A percentile compares a stretch with the other conserved stretches of the same genome.
Evolutionary conservation across 257 asterid species (phyloP).

Genomic region (Plantago ovata): DNA sequence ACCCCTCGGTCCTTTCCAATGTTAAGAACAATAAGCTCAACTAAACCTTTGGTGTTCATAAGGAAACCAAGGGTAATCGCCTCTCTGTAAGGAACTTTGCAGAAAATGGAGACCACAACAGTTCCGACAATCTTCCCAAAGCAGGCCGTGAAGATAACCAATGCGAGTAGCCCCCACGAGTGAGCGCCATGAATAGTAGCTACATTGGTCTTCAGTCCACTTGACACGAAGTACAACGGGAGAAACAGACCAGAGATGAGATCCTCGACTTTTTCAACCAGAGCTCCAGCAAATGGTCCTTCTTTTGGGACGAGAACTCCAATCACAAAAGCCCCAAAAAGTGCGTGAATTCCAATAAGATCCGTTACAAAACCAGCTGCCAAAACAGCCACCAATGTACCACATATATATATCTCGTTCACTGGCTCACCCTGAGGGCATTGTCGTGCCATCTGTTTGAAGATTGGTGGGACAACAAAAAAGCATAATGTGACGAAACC

Average conservation of each 20-base stretch:
- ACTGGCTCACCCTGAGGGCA: constrained; percentile 50
- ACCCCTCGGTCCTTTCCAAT: constrained; percentile 50
- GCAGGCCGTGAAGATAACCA: constrained; percentile 43
- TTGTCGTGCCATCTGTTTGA: constrained; percentile 40
- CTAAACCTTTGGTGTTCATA: constrained; percentile 49
- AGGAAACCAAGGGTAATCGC: constrained; percentile 46
- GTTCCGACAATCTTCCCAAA: constrained; percentile 47
- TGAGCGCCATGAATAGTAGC: constrained; percentile 46
- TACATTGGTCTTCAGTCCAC: constrained; percentile 40
- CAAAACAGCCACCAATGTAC: constrained; percentile 38
- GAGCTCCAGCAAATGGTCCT: constrained; percentile 38
- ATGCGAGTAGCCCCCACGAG: constrained; percentile 52
- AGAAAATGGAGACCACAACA: constrained; percentile 27
- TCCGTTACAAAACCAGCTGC: constrained; percentile 50
- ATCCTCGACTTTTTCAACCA: constrained; percentile 39
- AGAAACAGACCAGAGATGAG: constrained; percentile 45
- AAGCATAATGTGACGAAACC: constrained; percentile 34
- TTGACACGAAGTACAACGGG: constrained; percentile 47
- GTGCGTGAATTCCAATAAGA: constrained; percentile 49
- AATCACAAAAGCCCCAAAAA: constrained; percentile 52
- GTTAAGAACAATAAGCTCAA: constrained; percentile 52
- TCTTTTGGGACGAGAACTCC: constrained; percentile 51
- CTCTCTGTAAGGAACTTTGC: constrained; percentile 41
- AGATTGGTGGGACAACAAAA: constrained; percentile 34
- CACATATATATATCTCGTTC: constrained; percentile 45